Conservation (phyloP, 352 stramenopile genomes). For the Phytophthora pistaciae region DNA sequence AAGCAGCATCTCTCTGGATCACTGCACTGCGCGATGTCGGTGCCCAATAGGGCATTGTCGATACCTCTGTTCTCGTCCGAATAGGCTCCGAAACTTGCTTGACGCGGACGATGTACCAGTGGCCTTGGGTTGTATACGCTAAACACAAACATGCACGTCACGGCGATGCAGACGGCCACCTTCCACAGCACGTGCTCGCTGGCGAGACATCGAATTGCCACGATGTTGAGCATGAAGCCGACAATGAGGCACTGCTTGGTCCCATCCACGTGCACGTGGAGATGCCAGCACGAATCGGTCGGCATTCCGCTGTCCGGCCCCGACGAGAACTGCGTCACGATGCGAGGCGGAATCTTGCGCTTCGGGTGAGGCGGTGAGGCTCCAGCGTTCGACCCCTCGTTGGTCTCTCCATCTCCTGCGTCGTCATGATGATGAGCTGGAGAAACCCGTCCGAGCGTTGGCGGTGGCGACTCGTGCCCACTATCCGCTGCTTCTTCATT, state of each 20-base stretch:
- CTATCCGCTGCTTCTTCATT: constrained; percentile 11
- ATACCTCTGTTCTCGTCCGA: constrained; percentile 15
- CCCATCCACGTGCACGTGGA: constrained; percentile 68
- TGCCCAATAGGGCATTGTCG: constrained; percentile 28
- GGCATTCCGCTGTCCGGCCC: constrained; percentile 25
- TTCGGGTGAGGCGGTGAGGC: constrained; percentile 13
- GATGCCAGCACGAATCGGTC: constrained; percentile 49
- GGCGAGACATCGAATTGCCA: constrained; percentile 69
- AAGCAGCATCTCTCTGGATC: constrained; percentile 64
- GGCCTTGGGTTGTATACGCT: constrained; percentile 63
- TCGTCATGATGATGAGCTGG: not conserved
- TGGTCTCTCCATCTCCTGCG: constrained; percentile 1
- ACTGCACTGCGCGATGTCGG: constrained; percentile 44
- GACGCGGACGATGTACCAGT: constrained; percentile 10
- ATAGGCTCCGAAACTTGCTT: constrained; percentile 17
- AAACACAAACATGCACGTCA: constrained; percentile 55
- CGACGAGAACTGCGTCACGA: constrained; percentile 47
- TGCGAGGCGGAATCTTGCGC: constrained; percentile 41
- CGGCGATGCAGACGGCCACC: constrained; percentile 61
- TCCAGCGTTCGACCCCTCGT: not conserved
- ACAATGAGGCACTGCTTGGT: constrained; percentile 81
- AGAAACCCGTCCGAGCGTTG: constrained; percentile 13
- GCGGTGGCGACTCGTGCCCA: constrained; percentile 8
- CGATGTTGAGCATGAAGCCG: constrained; percentile 82
- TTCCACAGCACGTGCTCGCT: constrained; percentile 79